These are phyloP conservation scores for Amphirosellinia nigrospora DNA, from an alignment of 495 filamentous ascomycete genomes.

Conservation along the genomic window DNA sequence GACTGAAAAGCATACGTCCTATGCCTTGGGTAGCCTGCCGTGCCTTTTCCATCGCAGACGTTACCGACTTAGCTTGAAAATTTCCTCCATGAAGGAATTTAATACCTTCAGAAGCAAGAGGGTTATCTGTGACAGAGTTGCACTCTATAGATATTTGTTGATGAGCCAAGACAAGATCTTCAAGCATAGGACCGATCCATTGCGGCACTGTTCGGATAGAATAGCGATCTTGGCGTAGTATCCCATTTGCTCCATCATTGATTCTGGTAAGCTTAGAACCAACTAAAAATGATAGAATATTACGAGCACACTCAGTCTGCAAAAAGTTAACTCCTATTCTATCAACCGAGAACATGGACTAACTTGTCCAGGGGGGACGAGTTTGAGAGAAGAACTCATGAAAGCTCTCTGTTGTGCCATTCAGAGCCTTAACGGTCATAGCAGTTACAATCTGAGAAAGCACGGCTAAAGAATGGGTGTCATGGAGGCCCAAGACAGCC, in stretches of 20 bases:
- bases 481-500: slow-evolving; percentile 53
- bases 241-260: slow-evolving; percentile 34
- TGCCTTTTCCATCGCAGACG: slow-evolving; percentile 60
- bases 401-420: slow-evolving; percentile 55
- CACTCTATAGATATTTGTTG: slow-evolving; percentile 54
- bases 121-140: slow-evolving; percentile 62
- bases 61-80: slow-evolving; percentile 59
- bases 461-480: slow-evolving; percentile 54
- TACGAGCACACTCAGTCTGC: slow-evolving; percentile 56
- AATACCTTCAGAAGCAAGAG: slow-evolving; percentile 48
- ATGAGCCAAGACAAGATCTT: slow-evolving; percentile 53
- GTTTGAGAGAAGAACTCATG: slow-evolving; percentile 57
- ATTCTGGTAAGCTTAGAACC: slow-evolving; percentile 23
- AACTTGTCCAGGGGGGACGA: slow-evolving; percentile 59
- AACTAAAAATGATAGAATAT: slow-evolving; percentile 51
- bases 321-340: slow-evolving; percentile 54
- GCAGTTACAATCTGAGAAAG: slow-evolving; percentile 57
- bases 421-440: slow-evolving; percentile 49
- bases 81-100: slow-evolving; percentile 54
- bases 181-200: slow-evolving; percentile 61
- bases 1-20: slow-evolving; percentile 57
- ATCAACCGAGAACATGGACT: not conserved
- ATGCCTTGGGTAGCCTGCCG: slow-evolving; percentile 50
- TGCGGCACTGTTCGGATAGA: slow-evolving; percentile 56
- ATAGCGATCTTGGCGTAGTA: slow-evolving; percentile 63